Evolutionary conservation across 805 yeast genomes (phyloP).

Genomic region (Saturnispora mendoncae): DNA sequence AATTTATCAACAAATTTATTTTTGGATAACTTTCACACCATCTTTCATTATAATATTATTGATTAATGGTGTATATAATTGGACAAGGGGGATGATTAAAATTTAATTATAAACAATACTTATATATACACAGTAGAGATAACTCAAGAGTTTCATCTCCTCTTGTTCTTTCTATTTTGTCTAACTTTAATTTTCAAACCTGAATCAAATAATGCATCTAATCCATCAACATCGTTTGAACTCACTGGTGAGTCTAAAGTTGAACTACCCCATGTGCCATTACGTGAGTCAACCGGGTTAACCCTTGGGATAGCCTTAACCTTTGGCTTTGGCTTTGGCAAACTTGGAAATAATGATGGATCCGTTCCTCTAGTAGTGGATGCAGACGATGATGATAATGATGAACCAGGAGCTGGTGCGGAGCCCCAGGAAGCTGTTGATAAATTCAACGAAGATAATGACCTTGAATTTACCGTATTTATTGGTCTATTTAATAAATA

Average conservation of each 20-base stretch:
- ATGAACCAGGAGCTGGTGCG: no score
- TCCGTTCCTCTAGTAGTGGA: slow-evolving; percentile 1
- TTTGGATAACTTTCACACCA: slow-evolving; percentile 34
- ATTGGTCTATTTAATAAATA: not conserved
- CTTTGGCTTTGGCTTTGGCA: slow-evolving; percentile 33
- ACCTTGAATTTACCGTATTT: not conserved
- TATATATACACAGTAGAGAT: no score
- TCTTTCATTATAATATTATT: slow-evolving; percentile 45
- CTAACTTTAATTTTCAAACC: slow-evolving; percentile 17
- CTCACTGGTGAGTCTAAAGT: not conserved
- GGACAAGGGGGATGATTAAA: slow-evolving; percentile 44
- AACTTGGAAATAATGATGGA: slow-evolving; percentile 25
- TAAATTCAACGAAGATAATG: slow-evolving; percentile 10
- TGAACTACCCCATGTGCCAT: slow-evolving; percentile 28
- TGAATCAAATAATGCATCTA: slow-evolving; percentile 1
- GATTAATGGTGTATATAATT: slow-evolving; percentile 62
- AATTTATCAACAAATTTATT: slow-evolving; percentile 41
- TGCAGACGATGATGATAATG: no score
- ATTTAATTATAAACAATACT: no score
- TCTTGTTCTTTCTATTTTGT: slow-evolving; percentile 41
- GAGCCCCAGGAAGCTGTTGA: not conserved
- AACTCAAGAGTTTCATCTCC: no score
- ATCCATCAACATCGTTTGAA: slow-evolving; percentile 12
- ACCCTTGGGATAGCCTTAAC: slow-evolving; percentile 48
- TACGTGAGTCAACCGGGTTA: slow-evolving; percentile 33